Conservation (phyloP, 1,139 yeast species). For the Yamadazyma triangularis region DNA sequence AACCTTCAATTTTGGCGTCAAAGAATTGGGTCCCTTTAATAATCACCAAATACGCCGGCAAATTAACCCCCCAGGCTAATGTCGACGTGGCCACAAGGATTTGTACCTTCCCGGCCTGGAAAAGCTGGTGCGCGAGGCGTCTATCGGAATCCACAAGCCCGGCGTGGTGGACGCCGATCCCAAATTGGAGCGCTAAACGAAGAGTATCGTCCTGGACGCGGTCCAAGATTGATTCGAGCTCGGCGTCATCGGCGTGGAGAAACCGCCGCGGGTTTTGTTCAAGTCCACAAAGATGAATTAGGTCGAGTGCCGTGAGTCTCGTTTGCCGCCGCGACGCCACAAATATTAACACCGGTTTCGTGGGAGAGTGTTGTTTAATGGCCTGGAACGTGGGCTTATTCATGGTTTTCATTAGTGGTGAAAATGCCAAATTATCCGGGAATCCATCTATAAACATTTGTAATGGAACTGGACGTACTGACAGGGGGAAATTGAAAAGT, state of each 20-base stretch:
- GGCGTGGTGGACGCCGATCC: conserved; percentile 97
- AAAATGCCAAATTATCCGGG: conserved; percentile 89
- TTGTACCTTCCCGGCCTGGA: conserved; percentile 83
- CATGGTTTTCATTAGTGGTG: conserved; percentile 97
- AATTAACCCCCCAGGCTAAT: conserved; percentile 95
- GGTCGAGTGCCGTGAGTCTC: conserved; percentile 86
- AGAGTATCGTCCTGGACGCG: conserved; percentile 88
- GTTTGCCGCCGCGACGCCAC: conserved; percentile 98
- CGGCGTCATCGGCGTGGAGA: conserved; percentile 70
- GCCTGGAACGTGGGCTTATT: conserved; percentile 97
- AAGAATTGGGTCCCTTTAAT: conserved; percentile 91
- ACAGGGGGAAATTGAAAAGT: conserved; percentile 86
- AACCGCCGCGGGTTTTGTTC: conserved; percentile 91
- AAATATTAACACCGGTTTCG: conserved; percentile 87
- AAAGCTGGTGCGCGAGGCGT: conserved; percentile 77
- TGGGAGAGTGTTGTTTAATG: conserved; percentile 90
- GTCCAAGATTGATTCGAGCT: conserved; percentile 57
- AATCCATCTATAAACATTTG: conserved; percentile 98
- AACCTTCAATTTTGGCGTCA: conserved; percentile 77
- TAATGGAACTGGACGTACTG: conserved; percentile 96
- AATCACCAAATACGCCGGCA: conserved; percentile 91
- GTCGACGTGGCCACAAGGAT: conserved; percentile 92
- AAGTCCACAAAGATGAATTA: conserved; percentile 91
- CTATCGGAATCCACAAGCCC: conserved; percentile 92
- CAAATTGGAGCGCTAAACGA: conserved; percentile 80